A percentile compares a stretch with the other conserved stretches of the same genome.
Conservation (phyloP, 1,284 basidiomycete genomes). For the Pseudozyma sp. region DNA sequence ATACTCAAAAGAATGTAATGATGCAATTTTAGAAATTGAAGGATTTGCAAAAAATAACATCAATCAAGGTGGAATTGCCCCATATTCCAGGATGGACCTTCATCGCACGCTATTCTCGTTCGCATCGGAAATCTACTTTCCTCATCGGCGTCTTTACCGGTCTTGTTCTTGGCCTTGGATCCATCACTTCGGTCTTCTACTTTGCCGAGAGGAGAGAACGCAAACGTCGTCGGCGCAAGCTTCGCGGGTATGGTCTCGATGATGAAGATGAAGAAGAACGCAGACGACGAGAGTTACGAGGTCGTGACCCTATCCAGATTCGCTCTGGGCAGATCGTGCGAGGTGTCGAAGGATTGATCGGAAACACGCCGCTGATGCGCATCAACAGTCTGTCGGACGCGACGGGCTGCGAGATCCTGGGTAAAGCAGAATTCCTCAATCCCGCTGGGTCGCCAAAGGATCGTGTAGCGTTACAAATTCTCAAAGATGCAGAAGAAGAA, state of each 20-base stretch:
- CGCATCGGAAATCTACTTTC: constrained; percentile 54
- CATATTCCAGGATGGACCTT: constrained; percentile 44
- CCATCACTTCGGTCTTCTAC: constrained; percentile 58
- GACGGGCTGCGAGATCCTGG: constrained; percentile 92
- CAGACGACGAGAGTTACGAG: constrained; percentile 26
- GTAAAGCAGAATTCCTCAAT: constrained; percentile 97
- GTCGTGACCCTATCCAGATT: constrained; percentile 44
- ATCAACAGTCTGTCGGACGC: constrained; percentile 91
- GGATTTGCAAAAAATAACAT: too few relatives aligned
- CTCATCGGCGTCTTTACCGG: constrained; percentile 59
- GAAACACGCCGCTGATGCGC: constrained; percentile 91
- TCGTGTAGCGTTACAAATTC: constrained; percentile 84
- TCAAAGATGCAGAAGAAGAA: constrained; percentile 85
- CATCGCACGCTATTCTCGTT: constrained; percentile 35
- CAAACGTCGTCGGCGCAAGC: constrained; percentile 28
- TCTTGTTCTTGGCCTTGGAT: constrained; percentile 57
- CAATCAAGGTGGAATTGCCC: constrained; percentile 41
- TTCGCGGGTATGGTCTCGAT: constrained; percentile 34
- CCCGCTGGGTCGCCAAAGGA: constrained; percentile 98
- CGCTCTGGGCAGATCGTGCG: constrained; percentile 54
- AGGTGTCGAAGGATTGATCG: constrained; percentile 60
- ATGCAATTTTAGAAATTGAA: too few relatives aligned
- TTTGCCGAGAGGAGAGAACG: constrained; percentile 50
- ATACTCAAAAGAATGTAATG: too few relatives aligned
- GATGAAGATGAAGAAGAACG: constrained; percentile 48